These are phyloP conservation scores for Evernia prunastri DNA, from an alignment of 495 filamentous ascomycete species.

Conservation along the genomic window DNA sequence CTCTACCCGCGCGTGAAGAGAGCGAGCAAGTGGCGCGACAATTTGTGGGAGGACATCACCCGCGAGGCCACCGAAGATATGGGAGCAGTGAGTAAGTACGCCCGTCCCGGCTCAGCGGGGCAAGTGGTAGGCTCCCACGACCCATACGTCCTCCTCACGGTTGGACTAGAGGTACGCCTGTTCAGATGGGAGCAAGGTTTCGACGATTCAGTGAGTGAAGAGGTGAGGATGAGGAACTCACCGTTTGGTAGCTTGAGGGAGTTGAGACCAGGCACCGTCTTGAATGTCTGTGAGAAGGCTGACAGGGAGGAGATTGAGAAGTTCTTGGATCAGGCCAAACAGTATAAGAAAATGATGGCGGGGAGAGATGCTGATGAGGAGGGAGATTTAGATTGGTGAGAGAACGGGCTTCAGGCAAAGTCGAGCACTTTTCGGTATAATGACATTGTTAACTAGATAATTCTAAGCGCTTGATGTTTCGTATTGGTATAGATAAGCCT, in stretches of 20 bases:
- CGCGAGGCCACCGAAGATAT: constrained; percentile 1
- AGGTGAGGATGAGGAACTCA: neutral
- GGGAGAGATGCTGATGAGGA: neutral
- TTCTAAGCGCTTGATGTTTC: too few species aligned
- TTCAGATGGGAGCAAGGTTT: constrained; percentile 16
- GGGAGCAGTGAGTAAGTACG: neutral
- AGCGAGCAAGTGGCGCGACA: constrained; percentile 2
- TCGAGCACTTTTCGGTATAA: too few species aligned
- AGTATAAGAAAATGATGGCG: neutral
- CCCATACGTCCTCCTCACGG: constrained; percentile 4
- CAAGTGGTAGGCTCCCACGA: neutral
- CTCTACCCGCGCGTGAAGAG: constrained; percentile 1
- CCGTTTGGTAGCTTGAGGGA: neutral
- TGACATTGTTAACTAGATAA: too few species aligned
- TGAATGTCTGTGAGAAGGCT: neutral
- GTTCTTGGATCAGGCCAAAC: neutral
- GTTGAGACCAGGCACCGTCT: neutral
- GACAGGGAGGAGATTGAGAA: neutral
- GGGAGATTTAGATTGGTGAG: too few species aligned
- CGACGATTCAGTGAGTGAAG: neutral
- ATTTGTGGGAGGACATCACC: constrained; percentile 9
- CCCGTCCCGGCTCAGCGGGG: too few species aligned
- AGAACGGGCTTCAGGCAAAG: too few species aligned
- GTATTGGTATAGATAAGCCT: too few species aligned
- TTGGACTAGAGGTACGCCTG: constrained; percentile 7